Base-by-base conservation (phyloP, 164 flowering plant genomes). In the Buxus sempervirens region DNA sequence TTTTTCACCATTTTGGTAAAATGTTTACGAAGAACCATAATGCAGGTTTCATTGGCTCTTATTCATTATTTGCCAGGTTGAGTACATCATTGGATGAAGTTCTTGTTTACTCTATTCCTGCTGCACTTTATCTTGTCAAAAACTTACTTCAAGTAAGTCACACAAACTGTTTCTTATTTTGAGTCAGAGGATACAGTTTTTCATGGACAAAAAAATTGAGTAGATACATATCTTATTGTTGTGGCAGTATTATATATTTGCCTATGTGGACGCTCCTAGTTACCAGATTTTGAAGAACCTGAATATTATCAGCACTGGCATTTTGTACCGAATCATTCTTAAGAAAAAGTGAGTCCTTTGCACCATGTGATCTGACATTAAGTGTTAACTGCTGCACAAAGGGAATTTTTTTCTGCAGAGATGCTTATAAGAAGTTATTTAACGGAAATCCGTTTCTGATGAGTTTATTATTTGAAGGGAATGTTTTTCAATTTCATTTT, bases 231-330 rank as follows among this genome's bases (percentile, higher is more conserved):
- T 64, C 55, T 36, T 56, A 13, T 26, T 75, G 53, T 27, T 78
- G n/a, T 80, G 60, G 82, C 90, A 95, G 98, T 95, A 95, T 76
- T 92, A 95, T 78, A 95, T 95, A 73, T 95, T 94, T 86, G 92
- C 95, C n/a, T 94, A 94, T 76, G 98, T 94, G 70, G 92, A 91
- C 77, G 98, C 98, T 64, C 98, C 98, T 13, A 95, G 97, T 13
- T 95, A 95, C 81, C 99, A 92, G 80, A 95, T 95, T 73, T 72
- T 90, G 79, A 95, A 95, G 86, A 95, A 95, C 69, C 72, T 95
- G 54, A 95, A 95, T 71, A 92, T 92, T 54, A 88, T 95, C 79
- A 95, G 99, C 76, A 95, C 99, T 45, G 99, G 99, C 22, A 86
- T 95, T 57, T 65, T 95, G 27, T 95, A 95, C 73, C 85, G 90